Conservation (phyloP, 2,329 filamentous ascomycete genomes). For the Neurospora crassa region DNA sequence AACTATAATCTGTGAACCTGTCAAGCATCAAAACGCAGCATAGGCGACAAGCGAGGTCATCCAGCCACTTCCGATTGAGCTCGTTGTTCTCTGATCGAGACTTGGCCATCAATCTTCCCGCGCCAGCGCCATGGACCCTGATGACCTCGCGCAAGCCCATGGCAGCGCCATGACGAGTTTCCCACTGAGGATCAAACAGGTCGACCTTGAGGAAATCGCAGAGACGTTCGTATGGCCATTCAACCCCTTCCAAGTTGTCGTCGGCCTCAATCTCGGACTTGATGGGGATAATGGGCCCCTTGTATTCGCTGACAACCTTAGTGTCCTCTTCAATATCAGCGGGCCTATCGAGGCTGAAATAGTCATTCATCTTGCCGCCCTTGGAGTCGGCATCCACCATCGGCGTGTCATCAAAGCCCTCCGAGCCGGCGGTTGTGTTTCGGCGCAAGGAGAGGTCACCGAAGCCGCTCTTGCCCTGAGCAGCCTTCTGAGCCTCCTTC, state of each 20-base stretch:
- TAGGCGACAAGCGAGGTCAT: slow-evolving; percentile 89
- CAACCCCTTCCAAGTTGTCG: slow-evolving; percentile 63
- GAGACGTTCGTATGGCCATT: slow-evolving; percentile 91
- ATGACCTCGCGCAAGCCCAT: slow-evolving; percentile 90
- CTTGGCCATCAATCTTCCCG: slow-evolving; percentile 67
- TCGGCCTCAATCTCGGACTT: slow-evolving; percentile 80
- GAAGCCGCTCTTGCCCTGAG: slow-evolving; percentile 75
- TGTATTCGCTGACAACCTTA: slow-evolving; percentile 92
- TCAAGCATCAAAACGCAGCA: slow-evolving; percentile 97
- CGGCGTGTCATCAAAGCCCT: slow-evolving; percentile 53
- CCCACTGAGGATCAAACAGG: slow-evolving; percentile 88
- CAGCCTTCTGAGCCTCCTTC: slow-evolving; percentile 76
- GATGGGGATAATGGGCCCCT: slow-evolving; percentile 69
- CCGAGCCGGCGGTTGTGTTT: slow-evolving; percentile 49
- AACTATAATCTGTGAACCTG: slow-evolving; percentile 94
- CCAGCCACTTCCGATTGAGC: slow-evolving; percentile 77
- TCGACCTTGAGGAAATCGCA: slow-evolving; percentile 92
- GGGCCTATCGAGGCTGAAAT: slow-evolving; percentile 79
- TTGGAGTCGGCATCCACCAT: slow-evolving; percentile 41
- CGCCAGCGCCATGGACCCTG: slow-evolving; percentile 81
- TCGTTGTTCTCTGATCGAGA: slow-evolving; percentile 64
- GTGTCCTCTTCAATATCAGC: slow-evolving; percentile 75
- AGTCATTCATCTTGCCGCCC: slow-evolving; percentile 64
- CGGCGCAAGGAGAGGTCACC: slow-evolving; percentile 73
- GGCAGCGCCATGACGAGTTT: slow-evolving; percentile 89